Percentiles rank a stretch among this genome's conserved stretches.
These are phyloP conservation scores for Mycena vulgaris DNA, from an alignment of 768 basidiomycete species.

Conservation along the genomic window DNA sequence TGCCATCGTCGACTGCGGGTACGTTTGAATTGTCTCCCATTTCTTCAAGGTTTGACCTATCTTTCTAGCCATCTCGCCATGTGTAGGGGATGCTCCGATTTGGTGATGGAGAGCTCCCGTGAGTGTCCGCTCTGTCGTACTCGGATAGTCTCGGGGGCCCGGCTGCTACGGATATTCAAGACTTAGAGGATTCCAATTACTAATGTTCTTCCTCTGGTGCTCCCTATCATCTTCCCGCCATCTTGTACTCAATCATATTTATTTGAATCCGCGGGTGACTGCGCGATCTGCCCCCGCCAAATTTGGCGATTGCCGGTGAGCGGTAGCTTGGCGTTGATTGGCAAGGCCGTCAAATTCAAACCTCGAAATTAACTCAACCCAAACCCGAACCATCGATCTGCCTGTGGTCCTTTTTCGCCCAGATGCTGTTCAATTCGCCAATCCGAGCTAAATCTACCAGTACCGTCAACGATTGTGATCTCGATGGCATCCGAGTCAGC, in stretches of 20 bases:
- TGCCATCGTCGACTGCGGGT: constrained; percentile 96
- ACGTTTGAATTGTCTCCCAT: constrained; percentile 46
- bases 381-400: no score
- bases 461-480: not conserved
- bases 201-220: no score
- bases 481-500: not conserved
- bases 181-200: constrained; percentile 45
- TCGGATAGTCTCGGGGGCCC: constrained; percentile 86
- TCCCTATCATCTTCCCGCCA: no score
- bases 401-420: not conserved
- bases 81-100: constrained; percentile 84
- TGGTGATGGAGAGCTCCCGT: constrained; percentile 82
- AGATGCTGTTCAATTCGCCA: not conserved
- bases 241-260: not conserved
- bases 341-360: no score
- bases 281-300: no score
- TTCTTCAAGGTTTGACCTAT: not conserved
- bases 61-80: constrained; percentile 79
- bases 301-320: no score
- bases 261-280: not conserved
- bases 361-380: no score
- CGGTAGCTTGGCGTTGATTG: no score
- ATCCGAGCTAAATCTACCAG: not conserved
- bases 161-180: constrained; percentile 84
- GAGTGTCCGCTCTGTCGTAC: constrained; percentile 95